A percentile compares a stretch with the other conserved stretches of the same genome.
phyloP scores from a whole-genome alignment of 352 stramenopile genomes.

The Globisporangium takayamanum region DNA sequence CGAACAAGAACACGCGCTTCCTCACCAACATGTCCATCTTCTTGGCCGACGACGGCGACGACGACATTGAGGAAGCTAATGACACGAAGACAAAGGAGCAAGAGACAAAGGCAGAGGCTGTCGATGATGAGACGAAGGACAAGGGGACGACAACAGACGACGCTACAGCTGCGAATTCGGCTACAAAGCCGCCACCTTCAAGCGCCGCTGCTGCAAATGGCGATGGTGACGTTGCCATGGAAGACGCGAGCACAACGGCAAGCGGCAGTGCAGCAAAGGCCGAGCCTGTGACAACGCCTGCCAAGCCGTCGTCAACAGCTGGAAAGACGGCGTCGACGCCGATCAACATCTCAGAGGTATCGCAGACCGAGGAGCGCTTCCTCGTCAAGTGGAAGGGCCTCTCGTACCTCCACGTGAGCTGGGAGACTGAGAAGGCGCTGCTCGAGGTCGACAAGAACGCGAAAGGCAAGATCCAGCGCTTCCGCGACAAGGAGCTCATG shows the following conservation, averaged over 20 bases:
- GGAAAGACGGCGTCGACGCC: conserved; percentile 4
- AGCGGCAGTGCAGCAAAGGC: not conserved
- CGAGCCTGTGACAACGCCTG: not conserved
- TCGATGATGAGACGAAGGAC: not conserved
- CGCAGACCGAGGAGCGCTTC: conserved; percentile 53
- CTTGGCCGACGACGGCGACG: conserved; percentile 47
- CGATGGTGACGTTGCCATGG: conserved; percentile 4
- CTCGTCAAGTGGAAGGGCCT: conserved; percentile 89
- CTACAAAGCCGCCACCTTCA: not conserved
- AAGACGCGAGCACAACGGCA: not conserved
- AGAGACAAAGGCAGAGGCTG: not conserved
- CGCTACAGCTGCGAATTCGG: not conserved
- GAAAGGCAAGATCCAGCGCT: conserved; percentile 84
- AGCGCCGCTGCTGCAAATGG: not conserved
- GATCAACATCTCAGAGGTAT: conserved; percentile 12
- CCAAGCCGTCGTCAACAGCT: not conserved
- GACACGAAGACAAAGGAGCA: conserved; percentile 2
- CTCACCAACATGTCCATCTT: conserved; percentile 81
- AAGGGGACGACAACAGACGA: not conserved
- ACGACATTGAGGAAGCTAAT: conserved; percentile 10
- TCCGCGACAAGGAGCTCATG: conserved; percentile 66
- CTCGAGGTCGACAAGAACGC: conserved; percentile 80
- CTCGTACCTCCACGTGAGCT: conserved; percentile 88
- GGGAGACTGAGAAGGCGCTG: conserved; percentile 83
- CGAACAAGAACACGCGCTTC: conserved; percentile 69